phyloP scores from a whole-genome alignment of 1,284 basidiomycete species.

The Trichosporon inkin region DNA sequence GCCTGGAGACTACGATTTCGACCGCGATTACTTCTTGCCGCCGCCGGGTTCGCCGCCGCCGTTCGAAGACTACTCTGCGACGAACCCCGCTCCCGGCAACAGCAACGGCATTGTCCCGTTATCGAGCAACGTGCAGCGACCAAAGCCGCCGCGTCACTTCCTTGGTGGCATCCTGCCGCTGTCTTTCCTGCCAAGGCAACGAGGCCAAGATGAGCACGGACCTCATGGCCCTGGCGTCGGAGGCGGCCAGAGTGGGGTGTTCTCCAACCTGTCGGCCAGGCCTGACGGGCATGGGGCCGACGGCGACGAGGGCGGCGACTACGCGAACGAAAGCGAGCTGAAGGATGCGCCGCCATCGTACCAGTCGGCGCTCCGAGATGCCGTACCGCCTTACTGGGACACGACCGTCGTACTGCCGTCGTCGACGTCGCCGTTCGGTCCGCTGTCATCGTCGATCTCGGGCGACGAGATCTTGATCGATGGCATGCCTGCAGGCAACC shows the following conservation, averaged over 20 bases:
- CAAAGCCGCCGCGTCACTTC: conserved; percentile 58
- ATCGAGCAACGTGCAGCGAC: conserved; percentile 48
- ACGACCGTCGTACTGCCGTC: conserved; percentile 76
- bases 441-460: conserved; percentile 48
- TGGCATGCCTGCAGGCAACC: conserved; percentile 57
- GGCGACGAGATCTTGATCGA: conserved; percentile 58
- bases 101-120: conserved; percentile 68
- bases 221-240: conserved; percentile 50
- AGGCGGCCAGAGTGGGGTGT: conserved; percentile 87
- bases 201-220: conserved; percentile 23
- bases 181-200: conserved; percentile 60
- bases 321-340: conserved; percentile 71
- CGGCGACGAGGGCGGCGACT: conserved; percentile 61
- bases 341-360: conserved; percentile 87
- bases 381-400: conserved; percentile 95
- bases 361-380: conserved; percentile 78
- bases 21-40: conserved; percentile 62
- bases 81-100: conserved; percentile 66
- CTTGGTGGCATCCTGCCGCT: conserved; percentile 69
- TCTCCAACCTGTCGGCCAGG: conserved; percentile 90
- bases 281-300: conserved; percentile 59
- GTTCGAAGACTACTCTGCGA: conserved; percentile 59
- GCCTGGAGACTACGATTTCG: conserved; percentile 69
- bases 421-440: conserved; percentile 50
- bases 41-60: conserved; percentile 78